These are phyloP conservation scores for Eimeria necatrix DNA, from an alignment of 169 alveolate species.

Conservation along the genomic window DNA sequence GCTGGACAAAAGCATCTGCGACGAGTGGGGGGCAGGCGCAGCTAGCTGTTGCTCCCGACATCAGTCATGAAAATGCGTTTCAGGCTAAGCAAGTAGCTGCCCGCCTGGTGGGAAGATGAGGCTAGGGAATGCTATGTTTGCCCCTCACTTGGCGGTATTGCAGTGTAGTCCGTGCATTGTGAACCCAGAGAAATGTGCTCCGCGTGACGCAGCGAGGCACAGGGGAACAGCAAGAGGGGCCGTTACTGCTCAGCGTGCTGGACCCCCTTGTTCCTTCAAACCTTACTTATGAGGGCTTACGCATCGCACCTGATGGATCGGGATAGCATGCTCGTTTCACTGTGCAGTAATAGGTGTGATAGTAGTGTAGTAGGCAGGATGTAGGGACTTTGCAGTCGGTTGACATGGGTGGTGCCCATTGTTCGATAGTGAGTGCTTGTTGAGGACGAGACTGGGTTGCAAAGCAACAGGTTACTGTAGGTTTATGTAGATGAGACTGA, in stretches of 20 bases:
- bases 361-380: no score
- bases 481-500: no score
- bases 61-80: neutral
- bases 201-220: conserved; percentile 71
- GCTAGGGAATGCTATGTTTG: conserved; percentile 36
- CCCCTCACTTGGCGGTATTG: conserved; percentile 63
- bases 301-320: conserved; percentile 55
- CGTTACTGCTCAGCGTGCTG: conserved; percentile 64
- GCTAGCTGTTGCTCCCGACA: neutral
- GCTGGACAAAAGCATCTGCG: conserved; percentile 21
- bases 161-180: conserved; percentile 74
- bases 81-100: conserved; percentile 48
- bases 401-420: no score
- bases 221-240: conserved; percentile 55
- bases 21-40: conserved; percentile 7
- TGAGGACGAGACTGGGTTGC: no score
- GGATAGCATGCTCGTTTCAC: no score
- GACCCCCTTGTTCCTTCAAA: conserved; percentile 71
- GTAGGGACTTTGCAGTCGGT: no score
- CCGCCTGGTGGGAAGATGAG: conserved; percentile 76
- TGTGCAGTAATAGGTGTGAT: no score
- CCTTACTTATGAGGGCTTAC: conserved; percentile 63
- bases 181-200: conserved; percentile 27
- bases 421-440: no score
- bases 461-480: no score